Conservation (phyloP, 2,329 filamentous ascomycete genomes). For the Ophiosphaerella narmari region DNA sequence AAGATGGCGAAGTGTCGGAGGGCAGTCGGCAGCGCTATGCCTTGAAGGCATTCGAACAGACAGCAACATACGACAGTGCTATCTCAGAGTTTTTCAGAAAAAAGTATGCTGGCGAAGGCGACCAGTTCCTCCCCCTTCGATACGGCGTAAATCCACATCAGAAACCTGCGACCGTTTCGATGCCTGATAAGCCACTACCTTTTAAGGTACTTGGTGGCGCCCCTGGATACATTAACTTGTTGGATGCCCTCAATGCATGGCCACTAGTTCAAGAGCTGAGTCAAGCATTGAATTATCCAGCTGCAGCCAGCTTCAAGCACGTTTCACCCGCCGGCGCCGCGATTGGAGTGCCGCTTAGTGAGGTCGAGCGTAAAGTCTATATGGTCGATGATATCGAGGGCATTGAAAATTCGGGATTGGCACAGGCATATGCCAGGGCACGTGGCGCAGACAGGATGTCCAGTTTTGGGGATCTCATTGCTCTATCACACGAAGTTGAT, state of each 20-base stretch:
- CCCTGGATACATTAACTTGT: conserved; percentile 95
- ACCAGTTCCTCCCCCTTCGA: conserved; percentile 82
- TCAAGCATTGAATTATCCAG: conserved; percentile 81
- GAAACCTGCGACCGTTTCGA: conserved; percentile 89
- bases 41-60: conserved; percentile 98
- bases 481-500: conserved; percentile 88
- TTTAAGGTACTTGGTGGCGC: conserved; percentile 91
- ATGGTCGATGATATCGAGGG: conserved; percentile 96
- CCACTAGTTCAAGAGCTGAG: conserved; percentile 95
- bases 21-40: conserved; percentile 86
- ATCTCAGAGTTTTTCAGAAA: conserved; percentile 98
- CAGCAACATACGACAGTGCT: conserved; percentile 91
- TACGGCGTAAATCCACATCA: conserved; percentile 99
- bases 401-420: conserved; percentile 81
- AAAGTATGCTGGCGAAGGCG: conserved; percentile 85
- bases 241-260: conserved; percentile 97
- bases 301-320: conserved; percentile 96
- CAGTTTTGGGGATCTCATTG: conserved; percentile 96
- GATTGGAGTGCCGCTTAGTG: conserved; percentile 83
- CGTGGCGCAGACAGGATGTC: conserved; percentile 98
- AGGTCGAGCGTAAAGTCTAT: conserved; percentile 94
- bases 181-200: conserved; percentile 74
- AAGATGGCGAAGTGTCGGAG: conserved; percentile 82
- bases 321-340: conserved; percentile 96
- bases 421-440: conserved; percentile 93